A percentile compares a stretch with the other conserved stretches of the same genome.
phyloP scores from a whole-genome alignment of 1,284 basidiomycete species.

The Albatrellus sp. region DNA sequence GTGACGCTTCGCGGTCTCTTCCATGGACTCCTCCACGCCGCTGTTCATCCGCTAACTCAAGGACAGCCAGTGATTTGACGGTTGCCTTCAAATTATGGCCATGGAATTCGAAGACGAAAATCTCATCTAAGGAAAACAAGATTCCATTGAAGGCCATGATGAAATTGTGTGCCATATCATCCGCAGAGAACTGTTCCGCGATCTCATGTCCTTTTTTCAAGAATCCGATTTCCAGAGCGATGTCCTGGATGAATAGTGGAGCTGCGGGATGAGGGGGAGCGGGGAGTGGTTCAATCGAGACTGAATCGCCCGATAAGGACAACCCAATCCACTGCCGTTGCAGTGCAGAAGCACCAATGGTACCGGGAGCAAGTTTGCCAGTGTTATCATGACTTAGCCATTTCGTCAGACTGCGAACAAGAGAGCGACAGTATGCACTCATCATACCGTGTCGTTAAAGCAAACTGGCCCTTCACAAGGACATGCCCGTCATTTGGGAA shows the following conservation, averaged over 20 bases:
- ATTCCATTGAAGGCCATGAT: conserved; percentile 50
- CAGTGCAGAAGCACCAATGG: conserved; percentile 54
- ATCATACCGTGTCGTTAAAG: conserved; percentile 62
- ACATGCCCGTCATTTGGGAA: conserved; percentile 67
- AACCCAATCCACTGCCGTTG: conserved; percentile 83
- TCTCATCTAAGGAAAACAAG: conserved; percentile 65
- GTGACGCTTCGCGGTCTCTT: conserved; percentile 14
- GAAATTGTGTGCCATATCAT: conserved; percentile 76
- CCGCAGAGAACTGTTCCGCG: conserved; percentile 68
- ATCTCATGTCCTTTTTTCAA: conserved; percentile 50
- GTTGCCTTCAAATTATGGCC: conserved; percentile 74
- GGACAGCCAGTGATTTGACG: conserved; percentile 53
- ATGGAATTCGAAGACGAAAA: conserved; percentile 84
- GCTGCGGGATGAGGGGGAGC: conserved; percentile 37
- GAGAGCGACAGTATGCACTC: background rate
- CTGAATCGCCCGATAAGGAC: conserved; percentile 65
- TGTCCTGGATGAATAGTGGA: conserved; percentile 61
- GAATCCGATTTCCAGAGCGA: conserved; percentile 77
- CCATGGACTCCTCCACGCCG: conserved; percentile 24
- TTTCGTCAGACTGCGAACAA: background rate
- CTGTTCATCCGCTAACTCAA: conserved; percentile 60
- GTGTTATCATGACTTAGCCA: conserved; percentile 62
- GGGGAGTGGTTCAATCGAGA: conserved; percentile 59
- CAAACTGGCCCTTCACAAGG: conserved; percentile 55
- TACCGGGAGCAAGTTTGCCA: conserved; percentile 46